Evolutionary conservation across 2,329 filamentous ascomycete species (phyloP).

Genomic region (Calonectria multiphialidica): DNA sequence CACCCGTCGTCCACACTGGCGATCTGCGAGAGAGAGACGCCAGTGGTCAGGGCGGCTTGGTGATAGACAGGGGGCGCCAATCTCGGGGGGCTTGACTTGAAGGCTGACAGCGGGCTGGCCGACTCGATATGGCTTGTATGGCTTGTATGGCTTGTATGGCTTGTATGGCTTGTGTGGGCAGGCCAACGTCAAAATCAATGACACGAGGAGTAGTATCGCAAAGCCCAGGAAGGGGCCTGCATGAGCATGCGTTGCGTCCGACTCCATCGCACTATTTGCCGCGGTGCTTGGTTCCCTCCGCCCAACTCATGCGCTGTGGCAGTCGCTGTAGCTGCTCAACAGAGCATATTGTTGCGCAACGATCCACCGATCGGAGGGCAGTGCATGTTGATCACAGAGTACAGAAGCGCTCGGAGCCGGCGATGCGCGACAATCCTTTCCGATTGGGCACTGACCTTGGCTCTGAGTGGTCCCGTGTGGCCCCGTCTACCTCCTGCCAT

Average conservation of each 20-base stretch:
- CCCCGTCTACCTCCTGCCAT: not conserved
- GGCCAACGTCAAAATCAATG: not conserved
- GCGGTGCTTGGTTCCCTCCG: constrained; percentile 14
- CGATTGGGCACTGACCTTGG: constrained; percentile 9
- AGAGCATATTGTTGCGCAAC: constrained; percentile 16
- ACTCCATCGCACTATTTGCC: not conserved
- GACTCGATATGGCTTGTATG: not conserved
- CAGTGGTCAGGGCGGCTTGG: constrained; percentile 33
- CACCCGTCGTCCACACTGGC: constrained; percentile 31
- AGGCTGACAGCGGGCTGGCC: not conserved
- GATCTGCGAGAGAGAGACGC: constrained; percentile 32
- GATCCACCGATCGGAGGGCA: constrained; percentile 39
- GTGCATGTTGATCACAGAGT: constrained; percentile 41
- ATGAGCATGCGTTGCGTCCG: not conserved
- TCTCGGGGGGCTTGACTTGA: constrained; percentile 30
- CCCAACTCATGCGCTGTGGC: constrained; percentile 7
- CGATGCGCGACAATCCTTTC: not conserved
- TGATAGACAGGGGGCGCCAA: constrained; percentile 33
- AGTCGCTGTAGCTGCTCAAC: constrained; percentile 16
- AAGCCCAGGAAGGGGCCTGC: not conserved
- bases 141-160: not conserved
- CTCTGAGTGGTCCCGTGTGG: not conserved
- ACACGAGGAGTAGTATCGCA: not conserved
- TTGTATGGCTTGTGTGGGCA: not conserved
- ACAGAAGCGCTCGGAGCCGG: constrained; percentile 15